These are phyloP conservation scores for Alternaria metachromatica DNA, from an alignment of 2,329 filamentous ascomycete species.

Conservation along the genomic window DNA sequence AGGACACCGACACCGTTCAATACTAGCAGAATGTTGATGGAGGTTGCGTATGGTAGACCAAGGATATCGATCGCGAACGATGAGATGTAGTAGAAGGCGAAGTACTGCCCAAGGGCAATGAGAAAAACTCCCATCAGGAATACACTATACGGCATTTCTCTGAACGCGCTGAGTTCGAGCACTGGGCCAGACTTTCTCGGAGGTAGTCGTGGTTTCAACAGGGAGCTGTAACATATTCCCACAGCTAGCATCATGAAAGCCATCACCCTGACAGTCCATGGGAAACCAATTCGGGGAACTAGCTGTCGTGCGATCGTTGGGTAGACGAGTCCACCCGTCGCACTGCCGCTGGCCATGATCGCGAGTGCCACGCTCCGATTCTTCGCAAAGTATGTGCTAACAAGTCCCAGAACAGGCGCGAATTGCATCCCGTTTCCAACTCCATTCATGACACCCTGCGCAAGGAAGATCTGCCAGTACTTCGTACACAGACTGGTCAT, in stretches of 20 bases:
- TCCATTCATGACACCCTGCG: conserved; percentile 44
- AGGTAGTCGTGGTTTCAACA: conserved; percentile 52
- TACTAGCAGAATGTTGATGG: conserved; percentile 63
- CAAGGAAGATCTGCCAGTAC: conserved; percentile 57
- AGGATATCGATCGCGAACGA: conserved; percentile 52
- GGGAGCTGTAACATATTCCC: conserved; percentile 42
- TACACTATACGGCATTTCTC: conserved; percentile 50
- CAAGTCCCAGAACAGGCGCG: conserved; percentile 38
- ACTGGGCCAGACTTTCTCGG: conserved; percentile 53
- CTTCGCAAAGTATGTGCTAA: conserved; percentile 64
- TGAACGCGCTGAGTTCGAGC: conserved; percentile 52
- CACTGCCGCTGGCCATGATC: conserved; percentile 65
- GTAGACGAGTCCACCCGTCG: conserved; percentile 69
- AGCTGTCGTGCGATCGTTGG: conserved; percentile 63
- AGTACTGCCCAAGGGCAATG: conserved; percentile 47
- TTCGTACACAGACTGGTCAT: conserved; percentile 58
- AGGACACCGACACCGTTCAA: conserved; percentile 64
- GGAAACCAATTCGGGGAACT: conserved; percentile 66
- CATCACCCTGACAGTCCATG: conserved; percentile 68
- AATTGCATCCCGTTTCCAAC: conserved; percentile 47
- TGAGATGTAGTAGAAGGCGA: conserved; percentile 56
- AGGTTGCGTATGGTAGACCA: conserved; percentile 56
- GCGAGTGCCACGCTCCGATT: conserved; percentile 67
- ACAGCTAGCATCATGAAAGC: conserved; percentile 65
- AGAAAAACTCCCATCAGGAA: conserved; percentile 46